Evolutionary conservation across 192 early-diverging fungal genomes (phyloP), one percentile per base, ranked within the genome.

Genomic region (Backusella luteola): DNA sequence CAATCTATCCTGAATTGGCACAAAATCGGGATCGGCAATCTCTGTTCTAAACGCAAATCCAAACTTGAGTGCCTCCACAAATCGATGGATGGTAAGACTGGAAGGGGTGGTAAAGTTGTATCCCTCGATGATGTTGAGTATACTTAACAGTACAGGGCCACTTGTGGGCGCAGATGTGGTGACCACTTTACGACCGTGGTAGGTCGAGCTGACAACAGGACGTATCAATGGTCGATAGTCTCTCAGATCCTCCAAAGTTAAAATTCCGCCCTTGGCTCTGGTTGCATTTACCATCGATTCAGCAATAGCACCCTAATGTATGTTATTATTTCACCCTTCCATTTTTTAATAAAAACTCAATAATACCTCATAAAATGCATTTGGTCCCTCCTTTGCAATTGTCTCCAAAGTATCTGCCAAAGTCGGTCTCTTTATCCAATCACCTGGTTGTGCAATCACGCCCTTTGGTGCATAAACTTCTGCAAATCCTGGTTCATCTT

Each of bases 61-160:
- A 77, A 81, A 93, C 79, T 97, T 97, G 77, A 96, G 89, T 17
- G 94, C 89, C 78, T 99, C 97, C 1, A 96, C 87, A 26, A 96
- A 84, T 69, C 94, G 90, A 80, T 99, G 96, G 17, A 91, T 83
- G 71, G 91, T 95, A 19, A 93, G 36, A 9, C 87, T 84, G 1
- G 88, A 87, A 19, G 84, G 80, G 3, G 90, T 38, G 0, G 80
- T 82, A 15, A 96, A 85, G 53, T 92, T 86, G 80, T 88, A 97
- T 59, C 93, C 88, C 81, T 99, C 97, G 67, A 96, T 78, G 34
- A 96, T 88, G 70, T 97, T 97, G 49, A 99, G 87, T 75, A 96
- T 85, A 77, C 91, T 90, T 41, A 97, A 81, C 38, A 97, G 79
- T 17, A 96, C 85, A 6, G 94, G 91, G 0, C 97, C 97, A 75